A percentile compares a stretch with the other conserved stretches of the same genome.
phyloP scores from a whole-genome alignment of 176 grass and related monocot species.

The Juncus inflexus region DNA sequence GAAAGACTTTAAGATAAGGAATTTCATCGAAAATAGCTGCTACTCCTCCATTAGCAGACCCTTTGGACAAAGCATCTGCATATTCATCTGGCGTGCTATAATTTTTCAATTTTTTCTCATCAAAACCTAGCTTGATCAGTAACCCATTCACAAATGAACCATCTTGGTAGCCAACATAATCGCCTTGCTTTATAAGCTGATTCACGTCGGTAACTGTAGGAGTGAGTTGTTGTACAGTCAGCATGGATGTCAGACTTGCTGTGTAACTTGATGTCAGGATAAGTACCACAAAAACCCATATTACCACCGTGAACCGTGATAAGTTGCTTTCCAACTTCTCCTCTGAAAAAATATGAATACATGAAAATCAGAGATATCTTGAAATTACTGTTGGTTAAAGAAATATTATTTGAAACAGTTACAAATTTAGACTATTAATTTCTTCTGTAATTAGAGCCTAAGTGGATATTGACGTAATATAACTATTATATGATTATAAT shows the following conservation, averaged over 20 bases:
- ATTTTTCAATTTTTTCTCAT: constrained; percentile 10
- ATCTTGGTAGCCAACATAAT: constrained; percentile 37
- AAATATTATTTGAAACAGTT: background rate
- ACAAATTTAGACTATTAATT: background rate
- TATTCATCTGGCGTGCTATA: constrained; percentile 30
- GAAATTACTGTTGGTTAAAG: background rate
- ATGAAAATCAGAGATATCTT: background rate
- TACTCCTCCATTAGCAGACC: constrained; percentile 40
- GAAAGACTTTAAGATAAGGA: constrained; percentile 42
- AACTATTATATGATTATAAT: background rate
- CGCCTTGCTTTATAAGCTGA: constrained; percentile 26
- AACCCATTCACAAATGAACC: constrained; percentile 20
- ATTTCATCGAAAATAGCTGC: constrained; percentile 50
- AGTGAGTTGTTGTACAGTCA: constrained; percentile 32
- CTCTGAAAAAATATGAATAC: constrained; percentile 13
- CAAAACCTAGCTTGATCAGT: background rate
- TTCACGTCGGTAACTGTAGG: constrained; percentile 29
- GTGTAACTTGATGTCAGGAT: constrained; percentile 37
- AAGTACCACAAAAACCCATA: constrained; percentile 39
- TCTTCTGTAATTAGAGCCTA: background rate
- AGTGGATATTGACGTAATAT: background rate
- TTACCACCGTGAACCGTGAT: constrained; percentile 18
- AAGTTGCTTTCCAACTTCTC: constrained; percentile 34
- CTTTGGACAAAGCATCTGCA: constrained; percentile 31
- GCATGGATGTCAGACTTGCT: constrained; percentile 33